phyloP scores from a whole-genome alignment of 805 yeast species.

The Komagataella phaffii region DNA sequence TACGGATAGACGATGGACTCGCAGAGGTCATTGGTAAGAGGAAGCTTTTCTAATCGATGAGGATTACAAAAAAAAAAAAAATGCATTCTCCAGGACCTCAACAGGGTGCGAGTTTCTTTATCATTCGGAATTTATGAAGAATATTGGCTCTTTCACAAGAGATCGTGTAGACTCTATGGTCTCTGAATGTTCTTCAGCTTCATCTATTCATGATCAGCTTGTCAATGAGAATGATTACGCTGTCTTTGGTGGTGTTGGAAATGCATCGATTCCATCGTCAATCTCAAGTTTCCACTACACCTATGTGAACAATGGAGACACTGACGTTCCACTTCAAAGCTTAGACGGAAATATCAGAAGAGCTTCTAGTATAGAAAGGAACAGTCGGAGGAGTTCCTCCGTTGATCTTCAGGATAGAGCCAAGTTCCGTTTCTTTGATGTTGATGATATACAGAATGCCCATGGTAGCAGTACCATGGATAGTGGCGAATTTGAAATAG shows the following conservation, averaged over 20 bases:
- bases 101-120: neutral
- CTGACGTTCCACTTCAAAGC: conserved; percentile 1
- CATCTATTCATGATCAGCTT: conserved; percentile 19
- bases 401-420: conserved; percentile 22
- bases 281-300: conserved; percentile 67
- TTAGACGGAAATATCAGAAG: neutral
- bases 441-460: conserved; percentile 74
- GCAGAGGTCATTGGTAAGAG: neutral
- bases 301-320: conserved; percentile 27
- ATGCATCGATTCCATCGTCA: conserved; percentile 66
- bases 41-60: neutral
- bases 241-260: conserved; percentile 67
- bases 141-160: conserved; percentile 13
- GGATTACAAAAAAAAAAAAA: neutral
- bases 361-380: neutral
- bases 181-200: conserved; percentile 2
- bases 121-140: neutral
- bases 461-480: conserved; percentile 77
- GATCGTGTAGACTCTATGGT: conserved; percentile 15
- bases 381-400: conserved; percentile 10
- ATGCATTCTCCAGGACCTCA: neutral
- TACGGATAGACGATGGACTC: neutral
- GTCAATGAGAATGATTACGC: conserved; percentile 44
- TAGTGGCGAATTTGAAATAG: conserved; percentile 34
- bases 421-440: conserved; percentile 69